Evolutionary conservation across 2,329 filamentous ascomycete genomes (phyloP).

Genomic region (Dryadomyces sulphureus): DNA sequence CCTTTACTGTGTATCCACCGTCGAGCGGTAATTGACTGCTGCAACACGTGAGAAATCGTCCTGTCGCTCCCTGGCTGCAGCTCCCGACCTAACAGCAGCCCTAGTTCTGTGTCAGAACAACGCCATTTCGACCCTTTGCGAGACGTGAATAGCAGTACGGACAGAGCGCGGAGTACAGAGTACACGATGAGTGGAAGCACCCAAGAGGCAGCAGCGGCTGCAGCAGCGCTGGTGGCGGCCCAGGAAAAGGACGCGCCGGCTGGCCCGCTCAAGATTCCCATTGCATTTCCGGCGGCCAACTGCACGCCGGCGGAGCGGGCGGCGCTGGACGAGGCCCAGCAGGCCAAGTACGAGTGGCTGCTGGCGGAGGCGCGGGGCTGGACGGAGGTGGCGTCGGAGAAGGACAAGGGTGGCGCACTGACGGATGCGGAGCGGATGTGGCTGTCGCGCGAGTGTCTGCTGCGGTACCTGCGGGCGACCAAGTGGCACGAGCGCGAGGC

Average conservation of each 20-base stretch:
- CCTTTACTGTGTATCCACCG: no score
- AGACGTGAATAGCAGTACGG: no score
- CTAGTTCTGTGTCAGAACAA: background rate
- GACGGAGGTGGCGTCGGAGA: conserved; percentile 48
- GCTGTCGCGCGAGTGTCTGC: conserved; percentile 80
- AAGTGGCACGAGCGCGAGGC: conserved; percentile 75
- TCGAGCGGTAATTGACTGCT: background rate
- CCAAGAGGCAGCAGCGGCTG: conserved; percentile 3
- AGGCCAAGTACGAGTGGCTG: conserved; percentile 66
- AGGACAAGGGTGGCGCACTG: conserved; percentile 47
- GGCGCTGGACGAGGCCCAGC: conserved; percentile 59
- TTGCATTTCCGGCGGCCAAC: conserved; percentile 39
- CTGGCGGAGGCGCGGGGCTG: conserved; percentile 57
- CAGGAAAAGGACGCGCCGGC: conserved; percentile 11
- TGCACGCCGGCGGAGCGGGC: conserved; percentile 41
- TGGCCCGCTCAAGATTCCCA: conserved; percentile 24
- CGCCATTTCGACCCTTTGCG: no score
- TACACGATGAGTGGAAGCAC: conserved; percentile 1
- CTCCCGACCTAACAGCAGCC: background rate
- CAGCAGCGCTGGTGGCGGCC: background rate
- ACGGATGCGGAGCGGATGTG: conserved; percentile 74
- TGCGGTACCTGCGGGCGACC: conserved; percentile 84
- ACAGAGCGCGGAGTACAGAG: no score
- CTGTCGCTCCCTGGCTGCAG: background rate
- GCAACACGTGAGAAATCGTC: background rate